Conservation (phyloP, 306 rosid species). For the Lathyrus aphaca region DNA sequence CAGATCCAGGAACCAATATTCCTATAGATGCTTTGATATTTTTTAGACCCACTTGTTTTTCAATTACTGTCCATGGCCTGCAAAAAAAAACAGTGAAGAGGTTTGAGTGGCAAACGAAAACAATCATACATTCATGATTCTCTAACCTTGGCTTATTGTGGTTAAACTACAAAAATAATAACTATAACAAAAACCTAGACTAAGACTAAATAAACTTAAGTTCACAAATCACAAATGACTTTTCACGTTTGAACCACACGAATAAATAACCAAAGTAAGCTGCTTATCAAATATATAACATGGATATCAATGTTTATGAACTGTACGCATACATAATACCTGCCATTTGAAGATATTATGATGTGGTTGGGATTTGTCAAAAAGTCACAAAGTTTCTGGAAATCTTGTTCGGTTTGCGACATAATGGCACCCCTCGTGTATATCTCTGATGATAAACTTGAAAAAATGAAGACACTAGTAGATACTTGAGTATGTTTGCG, state of each 20-base stretch:
- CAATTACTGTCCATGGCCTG: constrained; percentile 85
- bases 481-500: constrained; percentile 45
- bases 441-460: constrained; percentile 47
- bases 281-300: not conserved
- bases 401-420: constrained; percentile 47
- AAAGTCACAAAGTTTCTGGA: constrained; percentile 50
- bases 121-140: constrained; percentile 16
- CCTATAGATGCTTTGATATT: constrained; percentile 49
- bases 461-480: constrained; percentile 56
- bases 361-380: constrained; percentile 58
- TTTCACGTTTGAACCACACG: constrained; percentile 16
- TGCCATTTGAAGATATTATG: constrained; percentile 66
- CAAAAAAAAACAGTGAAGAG: constrained; percentile 34
- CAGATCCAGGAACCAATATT: constrained; percentile 43
- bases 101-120: constrained; percentile 20
- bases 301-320: constrained; percentile 20
- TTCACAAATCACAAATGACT: not conserved
- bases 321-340: constrained; percentile 46
- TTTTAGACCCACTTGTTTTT: constrained; percentile 42
- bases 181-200: not conserved
- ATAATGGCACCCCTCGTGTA: constrained; percentile 58
- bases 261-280: not conserved
- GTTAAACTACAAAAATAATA: constrained; percentile 7
- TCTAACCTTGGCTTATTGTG: constrained; percentile 7
- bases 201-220: constrained; percentile 7